These are phyloP conservation scores for Penicillium macrosclerotiorum DNA, from an alignment of 495 filamentous ascomycete genomes.

Conservation along the genomic window DNA sequence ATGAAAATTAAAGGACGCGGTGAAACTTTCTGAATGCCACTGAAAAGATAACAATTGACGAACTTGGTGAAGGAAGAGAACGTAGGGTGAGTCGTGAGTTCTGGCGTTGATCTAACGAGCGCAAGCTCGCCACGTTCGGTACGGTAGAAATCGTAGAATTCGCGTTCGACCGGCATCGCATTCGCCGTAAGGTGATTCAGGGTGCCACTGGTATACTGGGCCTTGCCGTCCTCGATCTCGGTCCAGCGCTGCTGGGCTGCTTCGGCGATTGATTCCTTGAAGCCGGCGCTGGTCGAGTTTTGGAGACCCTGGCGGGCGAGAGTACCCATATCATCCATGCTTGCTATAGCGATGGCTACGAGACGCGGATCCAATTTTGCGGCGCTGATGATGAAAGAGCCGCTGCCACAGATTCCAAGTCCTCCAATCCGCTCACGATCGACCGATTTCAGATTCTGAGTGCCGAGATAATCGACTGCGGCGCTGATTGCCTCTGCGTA, in stretches of 20 bases:
- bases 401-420: constrained; percentile 41
- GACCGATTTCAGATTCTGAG: constrained; percentile 21
- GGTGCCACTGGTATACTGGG: constrained; percentile 16
- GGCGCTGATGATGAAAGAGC: constrained; percentile 33
- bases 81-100: constrained; percentile 22
- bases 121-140: constrained; percentile 22
- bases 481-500: constrained; percentile 37
- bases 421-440: constrained; percentile 36
- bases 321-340: constrained; percentile 33
- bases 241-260: constrained; percentile 25
- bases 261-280: constrained; percentile 12
- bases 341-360: constrained; percentile 35
- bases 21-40: constrained; percentile 24
- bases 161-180: constrained; percentile 11
- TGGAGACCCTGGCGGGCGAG: constrained; percentile 15
- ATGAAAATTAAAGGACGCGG: constrained; percentile 29
- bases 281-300: constrained; percentile 13
- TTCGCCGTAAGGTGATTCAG: constrained; percentile 14
- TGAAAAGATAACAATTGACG: constrained; percentile 30
- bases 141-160: constrained; percentile 30
- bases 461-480: constrained; percentile 39
- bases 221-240: constrained; percentile 17
- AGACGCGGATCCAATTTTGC: constrained; percentile 42
- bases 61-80: constrained; percentile 21
- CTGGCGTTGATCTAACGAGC: constrained; percentile 7